These are phyloP conservation scores for Diplogelasinospora grovesii DNA, from an alignment of 495 filamentous ascomycete species.

Conservation along the genomic window DNA sequence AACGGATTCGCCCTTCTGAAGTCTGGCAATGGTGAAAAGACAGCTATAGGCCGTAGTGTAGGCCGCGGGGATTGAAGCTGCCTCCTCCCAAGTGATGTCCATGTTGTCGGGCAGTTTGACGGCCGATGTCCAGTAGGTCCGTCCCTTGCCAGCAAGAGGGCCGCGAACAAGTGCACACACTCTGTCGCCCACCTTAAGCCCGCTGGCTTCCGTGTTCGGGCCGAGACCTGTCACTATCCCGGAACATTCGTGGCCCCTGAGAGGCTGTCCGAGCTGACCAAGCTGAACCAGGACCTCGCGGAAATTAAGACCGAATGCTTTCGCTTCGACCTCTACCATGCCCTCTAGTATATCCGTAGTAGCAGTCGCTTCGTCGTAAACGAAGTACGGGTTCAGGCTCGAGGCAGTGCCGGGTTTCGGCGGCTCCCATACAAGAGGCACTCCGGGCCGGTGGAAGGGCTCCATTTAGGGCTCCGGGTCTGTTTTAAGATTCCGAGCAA, in stretches of 20 bases:
- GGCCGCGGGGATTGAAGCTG: neutral
- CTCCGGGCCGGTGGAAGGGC: neutral
- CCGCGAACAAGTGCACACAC: neutral
- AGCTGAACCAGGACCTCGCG: conserved; percentile 1
- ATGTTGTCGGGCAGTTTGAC: neutral
- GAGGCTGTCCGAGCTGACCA: neutral
- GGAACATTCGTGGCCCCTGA: neutral
- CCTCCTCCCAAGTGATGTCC: neutral
- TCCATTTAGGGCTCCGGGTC: neutral
- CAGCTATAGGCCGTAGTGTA: neutral
- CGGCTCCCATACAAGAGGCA: neutral
- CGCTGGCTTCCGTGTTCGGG: neutral
- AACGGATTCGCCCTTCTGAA: neutral
- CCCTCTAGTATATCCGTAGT: neutral
- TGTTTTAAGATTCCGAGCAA: neutral
- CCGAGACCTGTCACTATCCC: neutral
- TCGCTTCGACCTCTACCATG: neutral
- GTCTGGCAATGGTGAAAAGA: neutral
- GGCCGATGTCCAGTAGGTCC: neutral
- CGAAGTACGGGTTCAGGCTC: neutral
- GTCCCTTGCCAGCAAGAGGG: neutral
- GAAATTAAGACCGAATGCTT: conserved; percentile 1
- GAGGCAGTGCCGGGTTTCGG: neutral
- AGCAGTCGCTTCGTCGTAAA: neutral
- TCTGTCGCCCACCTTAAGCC: conserved; percentile 1